Conservation (phyloP, 208 protist species). For the Paratrypanosoma confusum region DNA sequence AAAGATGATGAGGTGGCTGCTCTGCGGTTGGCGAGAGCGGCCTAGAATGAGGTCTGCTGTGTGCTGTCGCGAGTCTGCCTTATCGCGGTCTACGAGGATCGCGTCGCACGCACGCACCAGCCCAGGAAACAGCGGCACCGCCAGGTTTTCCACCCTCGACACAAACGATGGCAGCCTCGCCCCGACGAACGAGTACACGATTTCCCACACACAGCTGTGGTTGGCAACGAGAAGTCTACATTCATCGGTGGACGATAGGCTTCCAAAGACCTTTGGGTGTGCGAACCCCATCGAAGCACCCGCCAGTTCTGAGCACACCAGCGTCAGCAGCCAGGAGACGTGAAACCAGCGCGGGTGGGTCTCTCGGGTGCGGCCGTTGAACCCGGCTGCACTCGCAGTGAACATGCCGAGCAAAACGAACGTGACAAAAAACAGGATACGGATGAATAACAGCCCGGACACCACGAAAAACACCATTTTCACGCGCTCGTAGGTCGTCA, state of each 20-base stretch:
- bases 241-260: slow-evolving; percentile 24
- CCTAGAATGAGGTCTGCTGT: slow-evolving; percentile 37
- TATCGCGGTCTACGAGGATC: slow-evolving; percentile 69
- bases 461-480: slow-evolving; percentile 59
- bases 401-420: slow-evolving; percentile 19
- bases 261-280: slow-evolving; percentile 47
- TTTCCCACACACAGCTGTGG: slow-evolving; percentile 74
- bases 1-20: slow-evolving; percentile 73
- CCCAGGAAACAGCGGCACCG: slow-evolving; percentile 43
- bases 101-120: slow-evolving; percentile 31
- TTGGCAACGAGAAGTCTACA: slow-evolving; percentile 70
- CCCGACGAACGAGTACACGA: slow-evolving; percentile 47
- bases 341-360: slow-evolving; percentile 35
- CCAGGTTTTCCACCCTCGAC: slow-evolving; percentile 58
- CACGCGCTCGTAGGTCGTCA: slow-evolving; percentile 45
- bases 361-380: slow-evolving; percentile 20
- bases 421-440: slow-evolving; percentile 27
- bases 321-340: slow-evolving; percentile 21
- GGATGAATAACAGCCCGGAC: slow-evolving; percentile 54
- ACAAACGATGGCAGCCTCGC: slow-evolving; percentile 68
- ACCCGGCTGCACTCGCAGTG: slow-evolving; percentile 16
- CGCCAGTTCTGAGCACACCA: slow-evolving; percentile 16
- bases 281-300: slow-evolving; percentile 44
- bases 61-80: slow-evolving; percentile 33
- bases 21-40: slow-evolving; percentile 28